These are phyloP conservation scores for Crithidia thermophila DNA, from an alignment of 208 protist genomes.

Conservation along the genomic window DNA sequence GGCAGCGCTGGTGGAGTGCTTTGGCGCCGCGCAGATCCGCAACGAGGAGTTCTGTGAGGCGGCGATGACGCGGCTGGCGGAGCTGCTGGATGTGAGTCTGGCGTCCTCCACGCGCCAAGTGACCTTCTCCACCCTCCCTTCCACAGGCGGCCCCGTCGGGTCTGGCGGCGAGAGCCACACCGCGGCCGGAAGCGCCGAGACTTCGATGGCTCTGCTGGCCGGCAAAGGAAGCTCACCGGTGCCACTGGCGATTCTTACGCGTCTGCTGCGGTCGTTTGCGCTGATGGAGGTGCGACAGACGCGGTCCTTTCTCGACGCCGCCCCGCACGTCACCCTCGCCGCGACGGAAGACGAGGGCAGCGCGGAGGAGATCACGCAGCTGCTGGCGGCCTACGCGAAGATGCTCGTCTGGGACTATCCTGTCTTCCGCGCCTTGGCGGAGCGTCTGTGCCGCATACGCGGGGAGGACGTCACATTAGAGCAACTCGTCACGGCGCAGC, in stretches of 20 bases:
- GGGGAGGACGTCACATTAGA: slow-evolving; percentile 36
- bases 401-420: slow-evolving; percentile 83
- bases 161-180: slow-evolving; percentile 14
- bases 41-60: slow-evolving; percentile 76
- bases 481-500: slow-evolving; percentile 56
- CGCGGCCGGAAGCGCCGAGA: not conserved
- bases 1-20: slow-evolving; percentile 56
- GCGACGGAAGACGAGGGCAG: slow-evolving; percentile 29
- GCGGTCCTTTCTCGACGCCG: slow-evolving; percentile 67
- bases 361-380: slow-evolving; percentile 30
- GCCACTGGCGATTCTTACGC: slow-evolving; percentile 44
- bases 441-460: slow-evolving; percentile 29
- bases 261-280: slow-evolving; percentile 58
- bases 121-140: slow-evolving; percentile 18
- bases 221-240: slow-evolving; percentile 12
- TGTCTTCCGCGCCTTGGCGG: slow-evolving; percentile 58
- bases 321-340: slow-evolving; percentile 37
- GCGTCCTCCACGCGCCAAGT: not conserved
- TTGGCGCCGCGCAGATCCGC: slow-evolving; percentile 62
- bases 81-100: slow-evolving; percentile 29
- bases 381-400: slow-evolving; percentile 71
- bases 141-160: slow-evolving; percentile 28
- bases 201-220: too few species aligned
- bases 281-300: slow-evolving; percentile 59
- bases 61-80: slow-evolving; percentile 39